Evolutionary conservation across 495 filamentous ascomycete species (phyloP), one percentile per base, ranked within the genome.

Genomic region (Penicillium cinerascens): DNA sequence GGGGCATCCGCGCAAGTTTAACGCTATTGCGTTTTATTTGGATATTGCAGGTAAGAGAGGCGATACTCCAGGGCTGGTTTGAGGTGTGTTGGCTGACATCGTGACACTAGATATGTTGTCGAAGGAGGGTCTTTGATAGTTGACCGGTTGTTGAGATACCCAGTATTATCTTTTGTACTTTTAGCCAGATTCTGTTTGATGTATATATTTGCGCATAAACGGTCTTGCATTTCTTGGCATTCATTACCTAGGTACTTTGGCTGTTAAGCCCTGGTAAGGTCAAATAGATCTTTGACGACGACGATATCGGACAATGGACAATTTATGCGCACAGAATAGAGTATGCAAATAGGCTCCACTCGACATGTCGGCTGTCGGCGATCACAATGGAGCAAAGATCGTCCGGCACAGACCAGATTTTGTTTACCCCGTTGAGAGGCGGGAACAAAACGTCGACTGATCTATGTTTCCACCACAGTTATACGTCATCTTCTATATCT

Each of bases 11-110:
- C 75, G 78, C 56, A 87, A 84, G 87, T 96, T 97, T 73, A 97
- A 97, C 62, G 92, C 92, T 4, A 86, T 97, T 58, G 92, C 92
- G 0, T 96, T 97, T 61, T 97, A 97, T 63, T 82, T 96, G 25
- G 87, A 87, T 59, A 93, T 97, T 67, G 85, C 86, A 48, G 85
- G 85, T 87, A 74, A 60, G 51, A 13, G 29, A 2, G 9, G 25
- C 7, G 26, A 44, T 26, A 47, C 15, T 23, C n/a, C 2, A 8
- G 10, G 38, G 6, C 2, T 11, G 17, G 21, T 29, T 36, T 42
- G 16, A 5, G 6, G 3, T 48, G 25, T 3, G 21, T 33, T 26
- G 15, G 21, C 37, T 53, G 8, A 46, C 27, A 9, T 18, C 20
- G 9, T 7, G 39, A 33, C 2, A 2, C 18, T 48, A 68, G 87